Conservation (phyloP, 306 rosid genomes). For the Rosa chinensis region DNA sequence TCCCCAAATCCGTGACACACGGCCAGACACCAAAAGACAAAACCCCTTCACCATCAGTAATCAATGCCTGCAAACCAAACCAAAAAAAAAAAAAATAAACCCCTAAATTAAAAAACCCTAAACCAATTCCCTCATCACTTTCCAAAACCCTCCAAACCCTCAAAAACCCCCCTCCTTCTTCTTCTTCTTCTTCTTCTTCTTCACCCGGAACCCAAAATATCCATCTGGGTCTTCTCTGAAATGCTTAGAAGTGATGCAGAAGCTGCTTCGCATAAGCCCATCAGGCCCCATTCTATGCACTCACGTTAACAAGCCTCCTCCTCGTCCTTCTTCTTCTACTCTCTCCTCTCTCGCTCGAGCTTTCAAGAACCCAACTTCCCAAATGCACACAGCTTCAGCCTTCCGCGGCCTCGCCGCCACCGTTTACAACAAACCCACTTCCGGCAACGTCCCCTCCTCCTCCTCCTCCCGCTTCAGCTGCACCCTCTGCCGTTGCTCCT, state of each 20-base stretch:
- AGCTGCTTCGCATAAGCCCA: constrained; percentile 54
- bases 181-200: not conserved
- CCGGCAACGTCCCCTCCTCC: not conserved
- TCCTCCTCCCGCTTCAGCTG: constrained; percentile 28
- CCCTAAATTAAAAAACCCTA: not conserved
- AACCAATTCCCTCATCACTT: not conserved
- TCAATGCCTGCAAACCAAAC: not conserved
- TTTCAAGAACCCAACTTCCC: constrained; percentile 5
- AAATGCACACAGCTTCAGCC: constrained; percentile 39
- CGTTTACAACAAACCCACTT: constrained; percentile 23
- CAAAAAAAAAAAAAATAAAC: not conserved
- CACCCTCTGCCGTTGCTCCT: constrained; percentile 37
- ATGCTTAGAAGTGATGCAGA: constrained; percentile 76
- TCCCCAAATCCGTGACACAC: constrained; percentile 9
- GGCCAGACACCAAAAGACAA: constrained; percentile 9
- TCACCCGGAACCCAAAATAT: no score
- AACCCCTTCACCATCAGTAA: not conserved
- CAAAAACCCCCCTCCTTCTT: not conserved
- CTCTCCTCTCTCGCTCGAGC: constrained; percentile 19
- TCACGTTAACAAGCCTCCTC: constrained; percentile 28
- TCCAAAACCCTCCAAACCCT: constrained; percentile 19
- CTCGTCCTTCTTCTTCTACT: not conserved
- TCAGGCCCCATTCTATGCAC: constrained; percentile 47
- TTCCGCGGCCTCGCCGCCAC: constrained; percentile 19
- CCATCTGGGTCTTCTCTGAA: constrained; percentile 28